These are phyloP conservation scores for Nakazawaea ernobii DNA, from an alignment of 805 yeast species.

Conservation along the genomic window DNA sequence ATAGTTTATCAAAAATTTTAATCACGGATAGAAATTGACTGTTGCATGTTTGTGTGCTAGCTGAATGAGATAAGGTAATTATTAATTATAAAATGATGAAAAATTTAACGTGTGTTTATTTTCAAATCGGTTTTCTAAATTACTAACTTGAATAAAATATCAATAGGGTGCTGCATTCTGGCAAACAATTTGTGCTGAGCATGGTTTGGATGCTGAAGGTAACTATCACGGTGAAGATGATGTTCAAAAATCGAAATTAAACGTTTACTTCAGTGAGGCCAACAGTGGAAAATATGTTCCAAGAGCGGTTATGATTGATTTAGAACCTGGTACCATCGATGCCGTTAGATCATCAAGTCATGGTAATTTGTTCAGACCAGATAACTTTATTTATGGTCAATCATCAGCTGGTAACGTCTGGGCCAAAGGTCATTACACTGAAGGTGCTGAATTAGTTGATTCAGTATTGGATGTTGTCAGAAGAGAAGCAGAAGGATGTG, in stretches of 20 bases:
- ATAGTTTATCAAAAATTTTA: too few relatives aligned
- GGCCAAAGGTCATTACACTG: slow-evolving; percentile 97
- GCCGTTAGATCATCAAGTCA: slow-evolving; percentile 73
- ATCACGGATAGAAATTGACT: too few relatives aligned
- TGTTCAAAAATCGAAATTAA: slow-evolving; percentile 46
- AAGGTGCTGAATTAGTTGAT: slow-evolving; percentile 92
- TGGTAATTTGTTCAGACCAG: slow-evolving; percentile 88
- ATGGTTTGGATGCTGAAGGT: slow-evolving; percentile 73
- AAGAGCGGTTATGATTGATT: slow-evolving; percentile 85
- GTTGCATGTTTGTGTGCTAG: too few relatives aligned
- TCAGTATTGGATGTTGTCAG: slow-evolving; percentile 84
- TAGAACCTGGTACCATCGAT: slow-evolving; percentile 93
- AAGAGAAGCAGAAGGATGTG: slow-evolving; percentile 92
- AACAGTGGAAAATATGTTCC: slow-evolving; percentile 87
- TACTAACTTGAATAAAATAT: too few relatives aligned
- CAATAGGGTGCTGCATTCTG: slow-evolving; percentile 82
- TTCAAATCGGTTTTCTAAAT: background rate
- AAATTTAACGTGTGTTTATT: background rate
- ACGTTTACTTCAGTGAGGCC: slow-evolving; percentile 87
- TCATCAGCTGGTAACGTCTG: slow-evolving; percentile 93
- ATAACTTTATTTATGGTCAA: slow-evolving; percentile 83
- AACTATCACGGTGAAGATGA: slow-evolving; percentile 58
- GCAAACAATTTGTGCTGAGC: slow-evolving; percentile 89
- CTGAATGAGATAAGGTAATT: too few relatives aligned
- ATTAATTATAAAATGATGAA: too few relatives aligned